Percentiles rank a stretch among this genome's conserved stretches.
Conservation (phyloP, 1,139 yeast genomes). For the Geotrichum citri-aurantii region DNA sequence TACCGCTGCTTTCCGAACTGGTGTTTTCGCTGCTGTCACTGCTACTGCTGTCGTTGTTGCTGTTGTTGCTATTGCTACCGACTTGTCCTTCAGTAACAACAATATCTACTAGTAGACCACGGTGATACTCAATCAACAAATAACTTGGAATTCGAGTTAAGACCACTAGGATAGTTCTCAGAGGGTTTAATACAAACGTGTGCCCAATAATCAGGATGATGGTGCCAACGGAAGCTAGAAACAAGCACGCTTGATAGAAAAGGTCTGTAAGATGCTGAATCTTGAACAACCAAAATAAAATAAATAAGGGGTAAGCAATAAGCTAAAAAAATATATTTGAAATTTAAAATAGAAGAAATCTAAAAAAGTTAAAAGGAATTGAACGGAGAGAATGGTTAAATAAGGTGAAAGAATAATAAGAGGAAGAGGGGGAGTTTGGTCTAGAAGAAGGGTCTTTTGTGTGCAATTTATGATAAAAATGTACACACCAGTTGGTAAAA, state of each 20-base stretch:
- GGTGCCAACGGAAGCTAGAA: constrained; percentile 13
- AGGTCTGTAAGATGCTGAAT: constrained; percentile 2
- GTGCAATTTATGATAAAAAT: too few relatives aligned
- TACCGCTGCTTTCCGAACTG: neutral
- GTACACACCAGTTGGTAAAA: too few relatives aligned
- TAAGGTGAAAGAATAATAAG: too few relatives aligned
- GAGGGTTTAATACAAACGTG: constrained; percentile 15
- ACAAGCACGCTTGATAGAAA: constrained; percentile 13
- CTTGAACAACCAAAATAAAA: neutral
- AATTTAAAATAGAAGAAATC: neutral
- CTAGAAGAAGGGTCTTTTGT: too few relatives aligned
- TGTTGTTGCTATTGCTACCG: neutral
- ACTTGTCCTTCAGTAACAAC: neutral
- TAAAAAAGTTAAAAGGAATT: neutral
- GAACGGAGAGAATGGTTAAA: too few relatives aligned
- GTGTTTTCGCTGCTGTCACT: neutral
- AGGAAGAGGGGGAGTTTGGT: too few relatives aligned
- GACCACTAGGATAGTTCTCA: constrained; percentile 12
- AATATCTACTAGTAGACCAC: constrained; percentile 3
- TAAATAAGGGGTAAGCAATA: neutral
- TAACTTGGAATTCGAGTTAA: constrained; percentile 5
- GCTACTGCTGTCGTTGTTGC: neutral
- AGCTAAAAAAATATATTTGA: too few relatives aligned
- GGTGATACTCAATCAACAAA: constrained; percentile 9
- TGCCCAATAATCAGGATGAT: constrained; percentile 10